Conservation (phyloP, 192 early-diverging fungal genomes). For the Allomyces macrogynus region DNA sequence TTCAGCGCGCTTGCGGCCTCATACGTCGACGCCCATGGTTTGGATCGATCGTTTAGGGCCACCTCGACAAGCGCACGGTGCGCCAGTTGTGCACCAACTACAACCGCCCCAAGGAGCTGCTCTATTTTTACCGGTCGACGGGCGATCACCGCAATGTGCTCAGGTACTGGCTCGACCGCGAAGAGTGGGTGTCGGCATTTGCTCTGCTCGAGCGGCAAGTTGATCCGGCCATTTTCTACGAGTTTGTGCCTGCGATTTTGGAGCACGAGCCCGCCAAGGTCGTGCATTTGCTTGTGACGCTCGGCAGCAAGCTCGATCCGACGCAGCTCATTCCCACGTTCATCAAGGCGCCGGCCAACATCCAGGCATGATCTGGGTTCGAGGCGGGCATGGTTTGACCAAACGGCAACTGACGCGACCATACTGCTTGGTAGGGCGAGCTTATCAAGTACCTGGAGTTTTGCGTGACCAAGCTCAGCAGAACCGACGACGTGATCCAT, state of each 20-base stretch:
- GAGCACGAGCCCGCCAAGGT: constrained; percentile 62
- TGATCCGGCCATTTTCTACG: constrained; percentile 65
- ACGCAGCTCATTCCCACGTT: constrained; percentile 72
- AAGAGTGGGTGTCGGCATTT: constrained; percentile 53
- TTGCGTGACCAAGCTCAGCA: constrained; percentile 51
- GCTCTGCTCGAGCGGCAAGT: constrained; percentile 60
- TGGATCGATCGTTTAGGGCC: constrained; percentile 6
- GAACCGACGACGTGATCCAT: constrained; percentile 75
- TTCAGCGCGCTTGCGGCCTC: too few relatives aligned
- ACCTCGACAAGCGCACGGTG: constrained; percentile 43
- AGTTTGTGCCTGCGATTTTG: constrained; percentile 69
- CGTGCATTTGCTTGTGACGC: constrained; percentile 65
- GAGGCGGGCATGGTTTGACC: too few relatives aligned
- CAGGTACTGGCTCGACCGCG: constrained; percentile 58
- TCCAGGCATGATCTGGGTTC: too few relatives aligned
- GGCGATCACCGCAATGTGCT: constrained; percentile 78
- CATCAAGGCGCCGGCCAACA: constrained; percentile 20
- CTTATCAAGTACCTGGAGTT: constrained; percentile 50
- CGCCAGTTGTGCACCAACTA: constrained; percentile 73
- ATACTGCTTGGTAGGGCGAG: constrained; percentile 34
- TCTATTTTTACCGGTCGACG: constrained; percentile 62
- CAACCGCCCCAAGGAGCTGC: constrained; percentile 56
- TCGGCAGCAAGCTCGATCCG: constrained; percentile 59
- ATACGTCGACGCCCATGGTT: too few relatives aligned
- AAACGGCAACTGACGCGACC: too few relatives aligned